Conservation (phyloP, 75 land plant species). For the Picea sitchensis region DNA sequence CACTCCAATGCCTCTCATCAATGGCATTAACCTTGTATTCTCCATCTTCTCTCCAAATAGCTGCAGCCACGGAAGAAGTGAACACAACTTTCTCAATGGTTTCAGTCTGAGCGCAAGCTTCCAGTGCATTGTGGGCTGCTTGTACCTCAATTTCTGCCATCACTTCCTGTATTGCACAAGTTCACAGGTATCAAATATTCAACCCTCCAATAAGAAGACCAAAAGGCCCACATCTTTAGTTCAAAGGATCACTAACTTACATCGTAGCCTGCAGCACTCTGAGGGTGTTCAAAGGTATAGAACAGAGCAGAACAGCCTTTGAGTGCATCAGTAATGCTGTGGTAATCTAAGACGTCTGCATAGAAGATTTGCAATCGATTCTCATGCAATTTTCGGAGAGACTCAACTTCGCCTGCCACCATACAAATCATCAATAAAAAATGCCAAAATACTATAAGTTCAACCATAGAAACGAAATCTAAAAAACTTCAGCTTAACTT, state of each 20-base stretch:
- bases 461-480: no score
- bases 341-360: slow-evolving; percentile 67
- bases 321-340: slow-evolving; percentile 56
- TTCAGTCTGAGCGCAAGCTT: slow-evolving; percentile 80
- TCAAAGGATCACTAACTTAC: slow-evolving; percentile 25
- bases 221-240: neutral
- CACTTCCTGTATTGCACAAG: slow-evolving; percentile 40
- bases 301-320: slow-evolving; percentile 73
- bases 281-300: slow-evolving; percentile 55
- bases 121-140: slow-evolving; percentile 75
- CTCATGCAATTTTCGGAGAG: slow-evolving; percentile 5
- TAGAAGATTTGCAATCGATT: slow-evolving; percentile 45
- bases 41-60: slow-evolving; percentile 53
- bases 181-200: neutral
- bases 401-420: slow-evolving; percentile 1
- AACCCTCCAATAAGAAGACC: neutral
- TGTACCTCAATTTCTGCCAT: slow-evolving; percentile 76
- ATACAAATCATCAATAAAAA: neutral
- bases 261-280: slow-evolving; percentile 46
- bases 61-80: slow-evolving; percentile 74
- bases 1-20: slow-evolving; percentile 88
- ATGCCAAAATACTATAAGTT: no score
- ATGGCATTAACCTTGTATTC: slow-evolving; percentile 9
- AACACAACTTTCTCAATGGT: slow-evolving; percentile 62
- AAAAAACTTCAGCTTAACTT: no score